Evolutionary conservation across 1,139 yeast species (phyloP).

Genomic region (Geotrichum bryndzae): DNA sequence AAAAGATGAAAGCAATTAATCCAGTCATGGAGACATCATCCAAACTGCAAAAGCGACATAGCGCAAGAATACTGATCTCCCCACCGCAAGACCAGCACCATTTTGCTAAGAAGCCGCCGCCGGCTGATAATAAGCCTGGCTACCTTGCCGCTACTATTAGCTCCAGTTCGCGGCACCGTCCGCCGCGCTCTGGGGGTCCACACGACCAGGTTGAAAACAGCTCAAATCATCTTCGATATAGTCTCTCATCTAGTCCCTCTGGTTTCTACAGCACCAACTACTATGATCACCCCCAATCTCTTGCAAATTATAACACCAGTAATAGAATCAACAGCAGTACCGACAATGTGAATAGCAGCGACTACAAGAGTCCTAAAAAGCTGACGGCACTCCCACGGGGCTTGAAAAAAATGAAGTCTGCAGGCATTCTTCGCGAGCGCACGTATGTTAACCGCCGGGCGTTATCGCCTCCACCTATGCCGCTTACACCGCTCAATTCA

Average conservation of each 20-base stretch:
- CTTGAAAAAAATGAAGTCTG: background rate
- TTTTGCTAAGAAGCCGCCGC: background rate
- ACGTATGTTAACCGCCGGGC: background rate
- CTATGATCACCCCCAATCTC: background rate
- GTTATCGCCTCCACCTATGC: background rate
- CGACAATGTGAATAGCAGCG: background rate
- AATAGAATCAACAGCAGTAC: background rate
- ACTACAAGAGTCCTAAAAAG: background rate
- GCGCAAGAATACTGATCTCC: background rate
- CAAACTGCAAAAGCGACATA: background rate
- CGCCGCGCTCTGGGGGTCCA: background rate
- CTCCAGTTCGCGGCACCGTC: background rate
- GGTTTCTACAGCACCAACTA: background rate
- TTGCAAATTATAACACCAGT: background rate
- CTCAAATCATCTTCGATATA: background rate
- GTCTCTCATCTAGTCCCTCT: background rate
- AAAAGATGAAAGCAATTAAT: background rate
- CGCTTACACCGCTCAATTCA: background rate
- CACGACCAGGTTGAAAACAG: background rate
- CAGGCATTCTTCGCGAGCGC: background rate
- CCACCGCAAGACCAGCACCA: background rate
- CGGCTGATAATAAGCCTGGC: background rate
- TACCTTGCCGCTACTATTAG: constrained; percentile 12
- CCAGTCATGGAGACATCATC: background rate
- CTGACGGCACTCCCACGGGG: background rate